Evolutionary conservation across 192 early-diverging fungal species (phyloP).

Genomic region (Backusella liffmaniae): DNA sequence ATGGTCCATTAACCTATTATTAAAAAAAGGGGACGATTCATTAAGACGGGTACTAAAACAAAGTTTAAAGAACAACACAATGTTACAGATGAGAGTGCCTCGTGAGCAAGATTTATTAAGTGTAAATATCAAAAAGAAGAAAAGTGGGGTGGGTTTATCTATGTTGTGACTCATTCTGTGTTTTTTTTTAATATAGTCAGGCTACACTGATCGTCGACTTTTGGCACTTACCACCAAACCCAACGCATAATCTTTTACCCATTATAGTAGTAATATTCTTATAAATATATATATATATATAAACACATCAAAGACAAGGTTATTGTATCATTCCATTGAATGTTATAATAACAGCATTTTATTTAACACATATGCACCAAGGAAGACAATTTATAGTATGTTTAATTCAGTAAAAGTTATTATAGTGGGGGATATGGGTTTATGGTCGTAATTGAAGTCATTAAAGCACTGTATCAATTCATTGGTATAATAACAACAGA

Average conservation of each 20-base stretch:
- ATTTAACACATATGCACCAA: neutral
- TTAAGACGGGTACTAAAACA: constrained; percentile 38
- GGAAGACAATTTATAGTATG: neutral
- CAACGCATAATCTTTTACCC: constrained; percentile 6
- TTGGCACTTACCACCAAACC: constrained; percentile 29
- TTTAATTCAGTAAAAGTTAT: too few relatives aligned
- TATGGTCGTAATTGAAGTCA: too few relatives aligned
- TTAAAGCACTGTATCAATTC: too few relatives aligned
- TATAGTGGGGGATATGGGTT: too few relatives aligned
- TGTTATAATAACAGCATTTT: neutral
- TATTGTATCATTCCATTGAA: too few relatives aligned
- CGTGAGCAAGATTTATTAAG: constrained; percentile 40
- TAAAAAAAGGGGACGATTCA: constrained; percentile 36
- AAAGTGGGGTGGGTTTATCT: neutral
- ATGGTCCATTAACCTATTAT: neutral
- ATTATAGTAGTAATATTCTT: too few relatives aligned
- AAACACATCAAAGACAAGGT: neutral
- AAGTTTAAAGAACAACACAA: constrained; percentile 26
- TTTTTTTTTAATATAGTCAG: constrained; percentile 24
- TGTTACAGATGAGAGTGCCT: constrained; percentile 37
- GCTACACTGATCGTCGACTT: constrained; percentile 40
- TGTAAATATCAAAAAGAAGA: constrained; percentile 23
- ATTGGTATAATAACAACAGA: too few relatives aligned
- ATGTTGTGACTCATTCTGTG: neutral
- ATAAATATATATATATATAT: neutral